Conservation (phyloP, 2,329 filamentous ascomycete species). For the Diaporthe sp. region DNA sequence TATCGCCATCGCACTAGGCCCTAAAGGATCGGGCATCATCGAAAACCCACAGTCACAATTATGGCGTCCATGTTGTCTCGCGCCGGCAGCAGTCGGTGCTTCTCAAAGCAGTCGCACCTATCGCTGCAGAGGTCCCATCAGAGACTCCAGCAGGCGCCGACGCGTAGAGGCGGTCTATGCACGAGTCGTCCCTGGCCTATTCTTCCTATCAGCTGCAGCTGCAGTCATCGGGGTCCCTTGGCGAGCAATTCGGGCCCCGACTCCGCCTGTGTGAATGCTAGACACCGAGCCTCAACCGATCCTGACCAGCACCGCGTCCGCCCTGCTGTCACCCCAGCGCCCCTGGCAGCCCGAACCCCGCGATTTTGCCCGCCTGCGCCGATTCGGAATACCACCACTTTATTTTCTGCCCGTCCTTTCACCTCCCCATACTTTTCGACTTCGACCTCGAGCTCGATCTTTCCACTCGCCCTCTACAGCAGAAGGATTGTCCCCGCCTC, state of each 20-base stretch:
- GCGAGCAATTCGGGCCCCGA: constrained; percentile 24
- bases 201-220: constrained; percentile 26
- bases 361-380: constrained; percentile 37
- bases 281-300: constrained; percentile 16
- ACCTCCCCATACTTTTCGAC: not conserved
- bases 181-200: constrained; percentile 14
- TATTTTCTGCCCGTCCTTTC: constrained; percentile 34
- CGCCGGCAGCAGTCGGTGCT: constrained; percentile 9
- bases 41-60: not conserved
- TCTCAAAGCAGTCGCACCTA: not conserved
- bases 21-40: not conserved
- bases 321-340: constrained; percentile 21
- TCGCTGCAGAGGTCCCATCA: constrained; percentile 22
- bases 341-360: constrained; percentile 34
- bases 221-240: constrained; percentile 14
- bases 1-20: constrained; percentile 3
- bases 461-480: not conserved
- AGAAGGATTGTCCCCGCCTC: constrained; percentile 12
- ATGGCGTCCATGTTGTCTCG: constrained; percentile 23
- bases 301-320: constrained; percentile 10
- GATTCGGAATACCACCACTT: constrained; percentile 28
- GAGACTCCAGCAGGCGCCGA: constrained; percentile 2
- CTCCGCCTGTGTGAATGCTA: not conserved
- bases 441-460: not conserved
- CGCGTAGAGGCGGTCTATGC: constrained; percentile 24